A percentile compares a stretch with the other conserved stretches of the same genome.
Evolutionary conservation across 2,329 filamentous ascomycete genomes (phyloP).

Genomic region (Lasiodiplodia hormozganensis): DNA sequence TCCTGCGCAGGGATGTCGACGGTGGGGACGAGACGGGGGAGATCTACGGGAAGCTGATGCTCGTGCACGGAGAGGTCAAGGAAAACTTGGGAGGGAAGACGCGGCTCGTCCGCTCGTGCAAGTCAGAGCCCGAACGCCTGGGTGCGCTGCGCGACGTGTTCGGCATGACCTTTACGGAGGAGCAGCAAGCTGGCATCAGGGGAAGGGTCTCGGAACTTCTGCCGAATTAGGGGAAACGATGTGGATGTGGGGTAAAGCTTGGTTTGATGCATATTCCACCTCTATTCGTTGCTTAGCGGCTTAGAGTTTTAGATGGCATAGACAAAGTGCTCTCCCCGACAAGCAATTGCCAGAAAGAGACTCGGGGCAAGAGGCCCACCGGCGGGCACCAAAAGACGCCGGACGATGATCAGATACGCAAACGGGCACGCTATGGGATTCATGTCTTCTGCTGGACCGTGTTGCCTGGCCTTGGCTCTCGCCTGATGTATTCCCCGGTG

Average conservation of each 20-base stretch:
- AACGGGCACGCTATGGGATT: neutral
- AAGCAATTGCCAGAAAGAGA: too few relatives aligned
- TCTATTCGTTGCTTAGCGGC: neutral
- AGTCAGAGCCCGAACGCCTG: slow-evolving; percentile 49
- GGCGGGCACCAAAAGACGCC: neutral
- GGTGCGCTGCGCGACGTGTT: slow-evolving; percentile 49
- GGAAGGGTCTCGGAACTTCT: slow-evolving; percentile 39
- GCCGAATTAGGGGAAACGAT: neutral
- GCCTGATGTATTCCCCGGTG: neutral
- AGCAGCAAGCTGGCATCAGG: slow-evolving; percentile 45
- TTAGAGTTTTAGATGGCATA: neutral
- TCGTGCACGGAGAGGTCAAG: slow-evolving; percentile 54
- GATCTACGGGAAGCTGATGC: slow-evolving; percentile 45
- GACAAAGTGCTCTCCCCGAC: too few relatives aligned
- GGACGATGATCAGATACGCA: neutral
- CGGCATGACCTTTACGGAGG: slow-evolving; percentile 46
- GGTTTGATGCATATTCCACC: neutral
- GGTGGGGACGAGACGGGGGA: slow-evolving; percentile 42
- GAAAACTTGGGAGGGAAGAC: slow-evolving; percentile 52
- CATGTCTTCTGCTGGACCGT: neutral
- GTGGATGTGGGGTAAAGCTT: neutral
- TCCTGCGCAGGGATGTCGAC: slow-evolving; percentile 40
- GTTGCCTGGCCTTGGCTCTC: neutral
- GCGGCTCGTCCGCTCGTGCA: slow-evolving; percentile 45
- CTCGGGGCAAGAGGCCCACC: neutral